Evolutionary conservation across 306 rosid genomes (phyloP), one percentile per base, ranked within the genome.

Genomic region (Prinsepia uniflora): DNA sequence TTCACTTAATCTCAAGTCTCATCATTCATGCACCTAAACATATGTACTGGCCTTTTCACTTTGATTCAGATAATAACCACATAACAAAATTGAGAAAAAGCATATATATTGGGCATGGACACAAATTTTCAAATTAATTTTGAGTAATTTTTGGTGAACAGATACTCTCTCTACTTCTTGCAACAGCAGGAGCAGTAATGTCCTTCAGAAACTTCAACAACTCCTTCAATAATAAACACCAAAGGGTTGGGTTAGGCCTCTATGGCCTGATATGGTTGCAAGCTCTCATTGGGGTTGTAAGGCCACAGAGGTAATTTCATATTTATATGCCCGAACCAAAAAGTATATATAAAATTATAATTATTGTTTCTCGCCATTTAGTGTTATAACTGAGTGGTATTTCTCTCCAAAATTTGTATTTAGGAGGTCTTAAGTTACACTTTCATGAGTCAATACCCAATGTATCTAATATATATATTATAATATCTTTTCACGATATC

Each of bases 161-260:
- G 98, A 67, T 71, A 50, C 74, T 90, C 39, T 88, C 89, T 70
- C 83, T 85, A 44, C 81, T 92, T 74, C 69, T 90, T 74, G 87
- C 87, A 62, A 92, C 98, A 75, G 80, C 79, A 67, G 98, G 91
- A 69, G 98, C 93, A 78, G 86, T 92, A 61, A 76, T 92, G 90
- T 92, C 98, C 36, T 82, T 92, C 72, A 88, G 84, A 81, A 84
- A 85, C 82, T 90, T 92, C 87, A 88, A 83, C 87, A 92, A 88
- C 74, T 78, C 83, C 48, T 92, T 92, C 85, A 87, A 90, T 84
- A 92, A 92, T 54, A 85, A 73, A 74, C 98, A 92, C 79, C 96
- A 92, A 83, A 88, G 96, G 78, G 70, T 92, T 80, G 98, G 98
- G 22, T 75, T 92, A 30, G 85, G 86, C 73, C 79, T 92, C 7